Percentiles rank a stretch among this genome's conserved stretches.
Conservation (phyloP, 768 basidiomycete genomes). For the Agaricus bisporus region DNA sequence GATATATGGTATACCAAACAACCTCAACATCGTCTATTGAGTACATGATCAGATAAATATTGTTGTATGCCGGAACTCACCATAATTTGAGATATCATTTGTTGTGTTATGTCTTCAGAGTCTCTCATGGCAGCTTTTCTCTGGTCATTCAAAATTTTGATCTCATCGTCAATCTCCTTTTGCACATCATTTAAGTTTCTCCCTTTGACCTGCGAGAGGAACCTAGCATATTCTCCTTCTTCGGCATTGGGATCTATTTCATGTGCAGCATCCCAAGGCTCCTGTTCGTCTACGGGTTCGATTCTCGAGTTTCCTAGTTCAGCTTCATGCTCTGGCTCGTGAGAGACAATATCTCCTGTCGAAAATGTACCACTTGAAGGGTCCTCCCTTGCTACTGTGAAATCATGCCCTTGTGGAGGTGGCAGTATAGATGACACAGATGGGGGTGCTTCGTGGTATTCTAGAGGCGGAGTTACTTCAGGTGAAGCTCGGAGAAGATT, state of each 20-base stretch:
- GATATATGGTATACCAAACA: slow-evolving; percentile 97
- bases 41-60: neutral
- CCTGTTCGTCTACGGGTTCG: slow-evolving; percentile 14
- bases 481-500: too few relatives aligned
- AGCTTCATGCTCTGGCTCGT: slow-evolving; percentile 1
- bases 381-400: neutral
- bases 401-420: neutral
- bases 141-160: slow-evolving; percentile 73
- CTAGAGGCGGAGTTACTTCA: neutral
- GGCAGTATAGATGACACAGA: slow-evolving; percentile 6
- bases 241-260: slow-evolving; percentile 79
- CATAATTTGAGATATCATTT: slow-evolving; percentile 88
- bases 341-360: neutral
- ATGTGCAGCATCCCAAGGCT: slow-evolving; percentile 75
- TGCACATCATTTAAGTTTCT: slow-evolving; percentile 75
- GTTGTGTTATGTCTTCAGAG: slow-evolving; percentile 91
- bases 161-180: slow-evolving; percentile 90
- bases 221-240: slow-evolving; percentile 86
- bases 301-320: slow-evolving; percentile 4
- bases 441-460: neutral
- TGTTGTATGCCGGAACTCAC: slow-evolving; percentile 24
- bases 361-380: neutral
- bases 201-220: slow-evolving; percentile 88
- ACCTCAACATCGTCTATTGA: slow-evolving; percentile 73
- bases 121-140: slow-evolving; percentile 87